These are phyloP conservation scores for Novakomyces olei DNA, from an alignment of 805 yeast genomes.

Conservation along the genomic window DNA sequence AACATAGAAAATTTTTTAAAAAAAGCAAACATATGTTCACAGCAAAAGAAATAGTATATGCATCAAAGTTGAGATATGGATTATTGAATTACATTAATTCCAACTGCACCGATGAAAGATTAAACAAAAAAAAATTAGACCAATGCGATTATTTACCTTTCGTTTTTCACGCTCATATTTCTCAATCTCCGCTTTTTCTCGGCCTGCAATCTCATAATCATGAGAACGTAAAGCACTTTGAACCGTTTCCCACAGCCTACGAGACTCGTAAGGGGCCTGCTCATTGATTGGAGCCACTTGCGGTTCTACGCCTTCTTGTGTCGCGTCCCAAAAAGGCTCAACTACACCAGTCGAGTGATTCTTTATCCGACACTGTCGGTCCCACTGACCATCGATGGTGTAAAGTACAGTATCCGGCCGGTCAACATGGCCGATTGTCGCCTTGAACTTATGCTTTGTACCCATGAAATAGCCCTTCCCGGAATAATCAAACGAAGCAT, in stretches of 20 bases:
- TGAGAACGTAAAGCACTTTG: conserved; percentile 66
- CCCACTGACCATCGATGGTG: conserved; percentile 85
- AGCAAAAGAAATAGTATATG: too few species aligned
- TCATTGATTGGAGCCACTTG: conserved; percentile 65
- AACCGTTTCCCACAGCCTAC: conserved; percentile 76
- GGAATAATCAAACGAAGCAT: conserved; percentile 50
- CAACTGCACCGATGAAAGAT: too few species aligned
- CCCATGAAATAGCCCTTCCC: conserved; percentile 94
- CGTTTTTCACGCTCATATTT: conserved; percentile 67
- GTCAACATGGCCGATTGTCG: conserved; percentile 34
- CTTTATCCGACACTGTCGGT: conserved; percentile 43
- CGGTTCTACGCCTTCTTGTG: conserved; percentile 26
- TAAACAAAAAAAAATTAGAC: too few species aligned
- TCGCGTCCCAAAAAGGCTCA: conserved; percentile 15
- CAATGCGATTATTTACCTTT: too few species aligned
- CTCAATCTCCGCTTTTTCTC: conserved; percentile 59
- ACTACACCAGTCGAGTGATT: conserved; percentile 27
- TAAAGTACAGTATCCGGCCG: conserved; percentile 20
- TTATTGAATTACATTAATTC: too few species aligned
- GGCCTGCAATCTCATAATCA: conserved; percentile 52
- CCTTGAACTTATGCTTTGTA: conserved; percentile 80
- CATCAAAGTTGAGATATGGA: too few species aligned
- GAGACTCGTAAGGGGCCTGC: conserved; percentile 62
- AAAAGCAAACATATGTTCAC: too few species aligned
- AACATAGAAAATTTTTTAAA: too few species aligned